Evolutionary conservation across 345 rosid species (phyloP), one percentile per base, ranked within the genome.

Genomic region (Pistacia atlantica): DNA sequence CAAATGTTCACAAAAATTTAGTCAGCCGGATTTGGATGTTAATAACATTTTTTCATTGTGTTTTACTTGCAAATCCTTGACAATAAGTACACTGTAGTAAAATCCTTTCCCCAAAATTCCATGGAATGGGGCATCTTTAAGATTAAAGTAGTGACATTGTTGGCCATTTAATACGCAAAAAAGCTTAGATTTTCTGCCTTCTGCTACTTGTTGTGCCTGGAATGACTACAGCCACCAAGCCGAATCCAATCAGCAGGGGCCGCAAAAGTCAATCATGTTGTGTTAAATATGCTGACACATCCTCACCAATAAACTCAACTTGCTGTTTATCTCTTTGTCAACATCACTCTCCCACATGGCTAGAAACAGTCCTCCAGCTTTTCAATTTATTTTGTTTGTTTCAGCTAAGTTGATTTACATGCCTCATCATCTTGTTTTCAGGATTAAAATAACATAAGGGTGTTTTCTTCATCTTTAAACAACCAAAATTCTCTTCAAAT

Each of bases 251-350:
- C 20, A 61, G 33, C 16, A 37, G 64, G 78, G 84, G 65, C 78
- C 76, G 65, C 76, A 33, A 3, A n/a, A 6, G 73, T 78, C 79
- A 76, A 69, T 78, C 78, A 67, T 80, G 65, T 67, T 31, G 20
- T 31, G 52, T 25, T 42, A 35, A 28, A 60, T 72, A 57, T 55
- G 37, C 31, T 62, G 37, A 25, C 42, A 33, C 18, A 42, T 48
- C 38, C 58, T 64, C 72, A 1, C 68, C 16, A 67, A 33, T 31
- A 20, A 45, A 48, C 51, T 59, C 72, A 51, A 49, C 13, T 49
- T 45, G 65, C 31, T 57, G 54, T 8, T 54, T 5, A 42, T 2
- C 45, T 46, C 65, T 45, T 67, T 68, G 56, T 68, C 42, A 22
- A 20, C 49, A 57, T 65, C 74, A 70, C 33, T 54, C 37, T 7